Conservation (phyloP, 768 basidiomycete species). For the Mycena sanguinolenta region DNA sequence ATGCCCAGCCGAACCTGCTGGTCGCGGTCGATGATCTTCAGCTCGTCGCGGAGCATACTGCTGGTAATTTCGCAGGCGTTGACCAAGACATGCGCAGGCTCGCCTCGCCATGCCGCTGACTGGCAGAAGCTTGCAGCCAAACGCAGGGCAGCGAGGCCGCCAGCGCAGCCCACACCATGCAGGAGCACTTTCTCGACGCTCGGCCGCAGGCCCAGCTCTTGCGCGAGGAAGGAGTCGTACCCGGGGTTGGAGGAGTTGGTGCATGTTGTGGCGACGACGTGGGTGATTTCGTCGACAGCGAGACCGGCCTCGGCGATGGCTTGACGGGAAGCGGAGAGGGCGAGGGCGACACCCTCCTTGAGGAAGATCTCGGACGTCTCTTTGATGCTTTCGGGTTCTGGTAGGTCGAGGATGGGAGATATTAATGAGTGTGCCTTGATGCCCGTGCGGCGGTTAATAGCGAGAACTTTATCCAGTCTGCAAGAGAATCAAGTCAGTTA, state of each 20-base stretch:
- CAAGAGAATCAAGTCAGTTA: background rate
- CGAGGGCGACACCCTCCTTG: constrained; percentile 17
- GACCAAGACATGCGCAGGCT: constrained; percentile 20
- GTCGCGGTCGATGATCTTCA: constrained; percentile 19
- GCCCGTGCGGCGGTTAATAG: constrained; percentile 20
- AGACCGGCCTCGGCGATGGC: constrained; percentile 21
- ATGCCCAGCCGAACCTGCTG: constrained; percentile 26
- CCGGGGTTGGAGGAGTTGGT: constrained; percentile 32
- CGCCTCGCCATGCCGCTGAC: constrained; percentile 12
- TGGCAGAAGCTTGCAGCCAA: constrained; percentile 29
- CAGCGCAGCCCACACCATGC: constrained; percentile 29
- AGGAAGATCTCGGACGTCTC: constrained; percentile 25
- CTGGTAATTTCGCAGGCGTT: constrained; percentile 30
- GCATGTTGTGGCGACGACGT: constrained; percentile 29
- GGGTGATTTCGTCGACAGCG: constrained; percentile 12
- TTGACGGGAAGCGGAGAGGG: constrained; percentile 15
- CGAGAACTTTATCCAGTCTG: constrained; percentile 30
- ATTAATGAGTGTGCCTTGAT: constrained; percentile 22
- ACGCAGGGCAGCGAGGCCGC: constrained; percentile 24
- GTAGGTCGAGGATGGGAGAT: constrained; percentile 9
- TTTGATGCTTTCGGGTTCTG: constrained; percentile 13
- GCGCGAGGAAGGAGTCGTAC: constrained; percentile 19
- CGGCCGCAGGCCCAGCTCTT: constrained; percentile 23
- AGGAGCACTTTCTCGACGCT: constrained; percentile 29
- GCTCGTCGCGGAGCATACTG: constrained; percentile 20